Evolutionary conservation across 805 yeast species (phyloP).

Genomic region (Scheffersomyces stipitis): DNA sequence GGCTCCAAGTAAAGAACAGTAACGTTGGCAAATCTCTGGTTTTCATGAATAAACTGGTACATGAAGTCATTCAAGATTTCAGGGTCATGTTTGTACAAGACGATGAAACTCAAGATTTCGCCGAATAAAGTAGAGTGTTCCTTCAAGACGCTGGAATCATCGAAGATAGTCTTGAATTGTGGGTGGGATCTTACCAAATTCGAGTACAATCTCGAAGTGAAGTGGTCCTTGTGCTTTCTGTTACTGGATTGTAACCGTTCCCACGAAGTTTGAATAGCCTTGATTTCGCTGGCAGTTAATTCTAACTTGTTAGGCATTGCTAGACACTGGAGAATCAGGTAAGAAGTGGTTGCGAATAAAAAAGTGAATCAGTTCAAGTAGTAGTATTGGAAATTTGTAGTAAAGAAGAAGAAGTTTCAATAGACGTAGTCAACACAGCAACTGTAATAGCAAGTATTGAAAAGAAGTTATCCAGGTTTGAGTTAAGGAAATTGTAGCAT

Average conservation of each 20-base stretch:
- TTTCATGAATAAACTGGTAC: slow-evolving; percentile 30
- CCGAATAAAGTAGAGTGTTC: slow-evolving; percentile 36
- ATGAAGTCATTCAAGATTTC: slow-evolving; percentile 32
- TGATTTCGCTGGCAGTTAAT: slow-evolving; percentile 12
- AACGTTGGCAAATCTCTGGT: slow-evolving; percentile 21
- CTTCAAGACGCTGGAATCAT: slow-evolving; percentile 23
- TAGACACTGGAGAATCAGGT: too few species aligned
- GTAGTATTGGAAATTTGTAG: too few species aligned
- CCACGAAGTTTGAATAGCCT: slow-evolving; percentile 33
- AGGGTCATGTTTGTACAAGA: slow-evolving; percentile 29
- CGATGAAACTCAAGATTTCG: slow-evolving; percentile 33
- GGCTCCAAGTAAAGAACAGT: slow-evolving; percentile 38
- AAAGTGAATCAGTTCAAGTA: too few species aligned
- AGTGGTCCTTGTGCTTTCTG: slow-evolving; percentile 28
- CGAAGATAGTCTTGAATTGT: slow-evolving; percentile 20
- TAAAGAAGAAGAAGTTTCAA: too few species aligned
- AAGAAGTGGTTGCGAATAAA: too few species aligned
- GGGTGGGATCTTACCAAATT: slow-evolving; percentile 34
- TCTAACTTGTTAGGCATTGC: not conserved
- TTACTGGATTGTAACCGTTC: slow-evolving; percentile 26
- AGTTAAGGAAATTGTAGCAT: too few species aligned
- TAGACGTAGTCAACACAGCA: too few species aligned
- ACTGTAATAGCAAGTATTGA: too few species aligned
- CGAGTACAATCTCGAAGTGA: slow-evolving; percentile 30
- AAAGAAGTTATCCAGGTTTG: too few species aligned